phyloP scores from a whole-genome alignment of 2,329 filamentous ascomycete genomes.

The Lasiodiplodia sp. region DNA sequence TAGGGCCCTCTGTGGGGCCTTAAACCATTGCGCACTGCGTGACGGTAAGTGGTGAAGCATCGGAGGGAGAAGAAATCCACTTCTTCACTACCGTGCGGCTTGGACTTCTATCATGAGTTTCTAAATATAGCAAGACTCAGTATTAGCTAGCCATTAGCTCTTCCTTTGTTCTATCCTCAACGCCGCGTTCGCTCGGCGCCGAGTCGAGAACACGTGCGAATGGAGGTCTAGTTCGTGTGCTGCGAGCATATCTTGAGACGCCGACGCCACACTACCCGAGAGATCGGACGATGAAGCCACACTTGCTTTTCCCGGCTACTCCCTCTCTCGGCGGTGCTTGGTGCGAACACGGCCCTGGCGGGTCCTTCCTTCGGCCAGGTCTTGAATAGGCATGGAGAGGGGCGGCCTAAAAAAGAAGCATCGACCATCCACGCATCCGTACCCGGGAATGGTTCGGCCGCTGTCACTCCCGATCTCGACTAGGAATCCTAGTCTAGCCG shows the following conservation, averaged over 20 bases:
- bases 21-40: not conserved
- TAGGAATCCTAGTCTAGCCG: not conserved
- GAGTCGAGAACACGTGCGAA: not conserved
- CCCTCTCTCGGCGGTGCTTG: not conserved
- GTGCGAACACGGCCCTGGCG: not conserved
- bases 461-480: constrained; percentile 2
- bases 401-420: not conserved
- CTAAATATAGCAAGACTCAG: not conserved
- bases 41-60: not conserved
- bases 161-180: no score
- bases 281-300: not conserved
- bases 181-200: not conserved
- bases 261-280: constrained; percentile 6
- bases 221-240: no score
- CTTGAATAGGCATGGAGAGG: not conserved
- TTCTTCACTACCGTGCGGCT: not conserved
- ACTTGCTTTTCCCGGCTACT: not conserved
- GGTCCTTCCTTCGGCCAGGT: not conserved
- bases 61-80: not conserved
- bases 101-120: not conserved
- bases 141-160: not conserved
- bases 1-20: not conserved
- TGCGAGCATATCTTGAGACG: constrained; percentile 7
- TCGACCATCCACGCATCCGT: not conserved
- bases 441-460: not conserved